Conservation (phyloP, 2,329 filamentous ascomycete species). For the Pleoardoris graminearum region DNA sequence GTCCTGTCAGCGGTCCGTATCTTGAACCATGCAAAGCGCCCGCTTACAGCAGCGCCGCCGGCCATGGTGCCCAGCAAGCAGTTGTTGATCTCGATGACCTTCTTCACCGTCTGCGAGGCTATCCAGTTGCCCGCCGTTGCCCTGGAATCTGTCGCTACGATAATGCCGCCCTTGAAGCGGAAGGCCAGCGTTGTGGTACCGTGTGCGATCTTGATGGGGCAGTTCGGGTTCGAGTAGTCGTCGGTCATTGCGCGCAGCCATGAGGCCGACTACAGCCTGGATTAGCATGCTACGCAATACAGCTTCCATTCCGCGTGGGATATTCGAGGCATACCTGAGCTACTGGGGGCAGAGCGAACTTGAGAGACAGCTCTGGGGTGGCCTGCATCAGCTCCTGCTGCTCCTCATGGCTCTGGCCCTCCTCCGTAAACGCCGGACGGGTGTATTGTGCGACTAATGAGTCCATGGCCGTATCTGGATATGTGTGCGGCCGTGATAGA, state of each 20-base stretch:
- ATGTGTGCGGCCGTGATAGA: conserved; percentile 1
- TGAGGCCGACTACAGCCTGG: conserved; percentile 71
- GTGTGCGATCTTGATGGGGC: conserved; percentile 99
- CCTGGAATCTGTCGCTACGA: conserved; percentile 96
- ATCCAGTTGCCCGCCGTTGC: conserved; percentile 99
- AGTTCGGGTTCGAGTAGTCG: conserved; percentile 93
- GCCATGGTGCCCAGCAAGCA: conserved; percentile 96
- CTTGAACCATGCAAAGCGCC: neutral
- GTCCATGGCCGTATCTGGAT: conserved; percentile 66
- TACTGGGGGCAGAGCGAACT: conserved; percentile 93
- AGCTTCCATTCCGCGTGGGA: neutral
- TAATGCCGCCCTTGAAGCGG: conserved; percentile 97
- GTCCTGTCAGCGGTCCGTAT: conserved; percentile 19
- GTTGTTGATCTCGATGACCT: conserved; percentile 98
- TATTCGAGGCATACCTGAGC: conserved; percentile 67
- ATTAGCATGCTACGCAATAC: conserved; percentile 7
- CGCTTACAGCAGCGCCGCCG: conserved; percentile 82
- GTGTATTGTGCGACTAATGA: conserved; percentile 91
- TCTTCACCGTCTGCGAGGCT: conserved; percentile 99
- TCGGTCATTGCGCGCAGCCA: conserved; percentile 98
- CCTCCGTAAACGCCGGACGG: conserved; percentile 72
- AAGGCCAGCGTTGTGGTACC: conserved; percentile 97
- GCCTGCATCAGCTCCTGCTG: conserved; percentile 70
- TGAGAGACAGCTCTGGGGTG: conserved; percentile 78
- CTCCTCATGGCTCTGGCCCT: conserved; percentile 73